Evolutionary conservation across 148 eudicot species (phyloP), one percentile per base, ranked within the genome.

Genomic region (Arctostaphylos glauca): DNA sequence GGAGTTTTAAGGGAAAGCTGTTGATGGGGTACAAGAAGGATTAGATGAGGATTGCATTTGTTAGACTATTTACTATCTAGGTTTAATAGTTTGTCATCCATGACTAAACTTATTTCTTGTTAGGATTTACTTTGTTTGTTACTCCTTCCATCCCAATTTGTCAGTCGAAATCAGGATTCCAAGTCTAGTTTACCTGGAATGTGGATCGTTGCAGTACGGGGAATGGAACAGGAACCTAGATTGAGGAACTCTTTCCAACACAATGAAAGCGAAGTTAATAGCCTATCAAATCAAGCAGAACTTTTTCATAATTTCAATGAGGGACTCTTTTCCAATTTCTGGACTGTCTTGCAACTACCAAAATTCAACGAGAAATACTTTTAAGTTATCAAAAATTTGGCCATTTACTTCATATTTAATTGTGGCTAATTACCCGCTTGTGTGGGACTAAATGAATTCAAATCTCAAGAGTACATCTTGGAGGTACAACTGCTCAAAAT

Each of bases 1-100:
- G 53, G 5, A 47, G 25, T 25, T 64, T 64, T 18, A 44, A 71
- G 21, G 75, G 66, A 59, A 59, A 59, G 25, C 23, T 6, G 9
- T 59, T 59, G 66, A 66, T 66, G 71, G 71, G 71, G 38, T 62
- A 21, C 68, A 21, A 62, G 68, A 62, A 62, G 68, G 68, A 62
- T 23, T 21, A 62, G 5, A 21, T 62, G 31, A 60, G 67, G 9
- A 60, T 7, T 31, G 21, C 21, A 60, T 9, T 64, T 64, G 68
- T 21, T 8, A 60, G 25, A 60, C 6, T 60, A 60, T 60, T 60
- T n/a, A 60, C 21, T n/a, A 60, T n/a, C 9, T 60, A 60, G 25
- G 21, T 60, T 12, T 60, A n/a, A 60, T 9, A 9, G 14, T n/a
- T 64, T n/a, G 70, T 23, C 23, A 23, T 64, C 23, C 10, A 23